These are phyloP conservation scores for Taxawa tesnikishii DNA, from an alignment of 2,329 filamentous ascomycete genomes.

Conservation along the genomic window DNA sequence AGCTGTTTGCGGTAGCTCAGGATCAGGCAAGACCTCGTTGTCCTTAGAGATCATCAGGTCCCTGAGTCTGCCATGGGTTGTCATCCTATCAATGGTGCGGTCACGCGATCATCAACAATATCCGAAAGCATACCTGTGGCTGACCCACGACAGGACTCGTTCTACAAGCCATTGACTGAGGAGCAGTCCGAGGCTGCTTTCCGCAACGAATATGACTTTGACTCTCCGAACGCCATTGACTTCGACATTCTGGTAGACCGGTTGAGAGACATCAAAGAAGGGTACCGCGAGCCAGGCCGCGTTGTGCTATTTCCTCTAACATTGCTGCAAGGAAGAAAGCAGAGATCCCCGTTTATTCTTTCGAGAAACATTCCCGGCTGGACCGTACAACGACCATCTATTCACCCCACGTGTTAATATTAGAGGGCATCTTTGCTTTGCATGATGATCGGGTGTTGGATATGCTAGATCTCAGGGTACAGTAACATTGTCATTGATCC, in stretches of 20 bases:
- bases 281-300: too few species aligned
- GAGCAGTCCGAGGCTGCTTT: slow-evolving; percentile 75
- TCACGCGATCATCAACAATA: slow-evolving; percentile 3
- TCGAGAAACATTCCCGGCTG: slow-evolving; percentile 75
- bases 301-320: too few species aligned
- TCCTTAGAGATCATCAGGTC: slow-evolving; percentile 83
- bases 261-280: slow-evolving; percentile 75
- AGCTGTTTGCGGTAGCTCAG: slow-evolving; percentile 87
- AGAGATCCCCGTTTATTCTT: slow-evolving; percentile 91
- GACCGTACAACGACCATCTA: slow-evolving; percentile 79
- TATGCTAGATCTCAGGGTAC: slow-evolving; percentile 78
- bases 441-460: slow-evolving; percentile 79
- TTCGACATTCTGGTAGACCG: slow-evolving; percentile 78
- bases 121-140: not conserved
- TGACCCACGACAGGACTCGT: slow-evolving; percentile 60
- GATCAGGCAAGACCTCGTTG: slow-evolving; percentile 88
- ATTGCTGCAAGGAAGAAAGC: slow-evolving; percentile 55
- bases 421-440: slow-evolving; percentile 92
- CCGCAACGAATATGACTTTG: slow-evolving; percentile 88
- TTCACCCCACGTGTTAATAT: slow-evolving; percentile 85
- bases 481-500: slow-evolving; percentile 7
- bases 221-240: slow-evolving; percentile 86
- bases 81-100: slow-evolving; percentile 87
- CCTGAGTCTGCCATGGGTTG: slow-evolving; percentile 91
- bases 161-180: slow-evolving; percentile 78